These are phyloP conservation scores for Xylaria telfairii DNA, from an alignment of 495 filamentous ascomycete genomes.

Conservation along the genomic window DNA sequence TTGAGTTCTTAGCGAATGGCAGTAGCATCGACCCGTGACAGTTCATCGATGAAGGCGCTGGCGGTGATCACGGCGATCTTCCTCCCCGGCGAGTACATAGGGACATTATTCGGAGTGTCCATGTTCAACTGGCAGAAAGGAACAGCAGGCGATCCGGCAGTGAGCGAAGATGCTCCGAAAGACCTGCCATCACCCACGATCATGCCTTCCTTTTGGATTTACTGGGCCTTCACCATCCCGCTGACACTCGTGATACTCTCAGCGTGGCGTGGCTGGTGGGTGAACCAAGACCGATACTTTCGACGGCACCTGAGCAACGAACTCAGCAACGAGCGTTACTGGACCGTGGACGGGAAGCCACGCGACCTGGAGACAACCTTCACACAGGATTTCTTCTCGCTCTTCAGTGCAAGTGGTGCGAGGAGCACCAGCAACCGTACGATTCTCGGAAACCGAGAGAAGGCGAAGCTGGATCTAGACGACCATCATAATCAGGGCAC, in stretches of 20 bases:
- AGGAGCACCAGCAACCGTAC: constrained; percentile 32
- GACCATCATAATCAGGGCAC: constrained; percentile 14
- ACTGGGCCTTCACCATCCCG: constrained; percentile 42
- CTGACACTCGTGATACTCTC: constrained; percentile 40
- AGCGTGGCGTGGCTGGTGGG: constrained; percentile 45
- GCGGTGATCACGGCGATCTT: constrained; percentile 45
- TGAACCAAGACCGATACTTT: constrained; percentile 43
- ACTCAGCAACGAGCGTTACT: constrained; percentile 43
- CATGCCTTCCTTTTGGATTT: constrained; percentile 44
- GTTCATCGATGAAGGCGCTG: constrained; percentile 44
- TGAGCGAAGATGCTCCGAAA: constrained; percentile 26
- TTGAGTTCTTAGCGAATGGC: constrained; percentile 35
- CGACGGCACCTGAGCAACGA: constrained; percentile 42
- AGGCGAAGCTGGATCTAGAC: constrained; percentile 12
- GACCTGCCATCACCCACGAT: constrained; percentile 33
- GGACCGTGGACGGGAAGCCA: constrained; percentile 41
- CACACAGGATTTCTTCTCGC: constrained; percentile 42
- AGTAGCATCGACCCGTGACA: constrained; percentile 44
- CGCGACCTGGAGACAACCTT: constrained; percentile 41
- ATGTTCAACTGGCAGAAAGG: constrained; percentile 42
- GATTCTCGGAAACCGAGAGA: constrained; percentile 29
- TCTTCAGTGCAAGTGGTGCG: constrained; percentile 35
- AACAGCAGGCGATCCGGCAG: constrained; percentile 35
- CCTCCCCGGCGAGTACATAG: constrained; percentile 44
- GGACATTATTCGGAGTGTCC: constrained; percentile 42